Conservation (phyloP, 768 basidiomycete species). For the Podaxis pistillaris region DNA sequence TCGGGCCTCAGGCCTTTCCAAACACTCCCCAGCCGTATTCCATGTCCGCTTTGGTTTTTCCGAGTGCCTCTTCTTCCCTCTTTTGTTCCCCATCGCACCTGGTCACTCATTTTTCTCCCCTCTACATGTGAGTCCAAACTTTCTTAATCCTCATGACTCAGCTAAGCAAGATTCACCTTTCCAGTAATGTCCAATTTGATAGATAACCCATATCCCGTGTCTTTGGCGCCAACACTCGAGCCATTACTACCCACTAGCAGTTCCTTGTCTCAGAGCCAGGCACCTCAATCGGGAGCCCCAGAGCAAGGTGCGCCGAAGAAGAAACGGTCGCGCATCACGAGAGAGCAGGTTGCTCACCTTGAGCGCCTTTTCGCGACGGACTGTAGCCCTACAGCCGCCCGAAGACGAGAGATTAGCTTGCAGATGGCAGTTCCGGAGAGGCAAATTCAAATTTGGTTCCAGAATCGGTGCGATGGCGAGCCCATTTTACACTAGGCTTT, state of each 20-base stretch:
- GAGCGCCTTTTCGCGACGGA: conserved; percentile 70
- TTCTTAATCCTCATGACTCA: background rate
- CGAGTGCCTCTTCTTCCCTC: background rate
- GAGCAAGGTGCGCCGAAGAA: background rate
- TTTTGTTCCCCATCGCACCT: background rate
- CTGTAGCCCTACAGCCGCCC: conserved; percentile 68
- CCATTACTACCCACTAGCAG: background rate
- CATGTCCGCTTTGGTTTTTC: background rate
- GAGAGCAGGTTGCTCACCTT: conserved; percentile 74
- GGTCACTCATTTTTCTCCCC: background rate
- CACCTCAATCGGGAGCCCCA: background rate
- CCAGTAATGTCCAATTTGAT: background rate
- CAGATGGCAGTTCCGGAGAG: conserved; percentile 80
- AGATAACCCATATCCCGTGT: background rate
- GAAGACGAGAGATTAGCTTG: conserved; percentile 72
- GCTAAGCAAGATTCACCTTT: background rate
- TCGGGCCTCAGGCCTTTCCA: background rate
- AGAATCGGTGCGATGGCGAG: conserved; percentile 59
- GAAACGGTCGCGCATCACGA: conserved; percentile 77
- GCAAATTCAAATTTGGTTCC: conserved; percentile 90
- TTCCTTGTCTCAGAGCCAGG: background rate
- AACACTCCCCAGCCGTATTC: background rate
- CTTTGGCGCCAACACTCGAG: background rate
- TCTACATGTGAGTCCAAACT: background rate
- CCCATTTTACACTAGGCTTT: conserved; percentile 6